Base-by-base conservation (phyloP, 116 monocot species). In the Zostera marina region DNA sequence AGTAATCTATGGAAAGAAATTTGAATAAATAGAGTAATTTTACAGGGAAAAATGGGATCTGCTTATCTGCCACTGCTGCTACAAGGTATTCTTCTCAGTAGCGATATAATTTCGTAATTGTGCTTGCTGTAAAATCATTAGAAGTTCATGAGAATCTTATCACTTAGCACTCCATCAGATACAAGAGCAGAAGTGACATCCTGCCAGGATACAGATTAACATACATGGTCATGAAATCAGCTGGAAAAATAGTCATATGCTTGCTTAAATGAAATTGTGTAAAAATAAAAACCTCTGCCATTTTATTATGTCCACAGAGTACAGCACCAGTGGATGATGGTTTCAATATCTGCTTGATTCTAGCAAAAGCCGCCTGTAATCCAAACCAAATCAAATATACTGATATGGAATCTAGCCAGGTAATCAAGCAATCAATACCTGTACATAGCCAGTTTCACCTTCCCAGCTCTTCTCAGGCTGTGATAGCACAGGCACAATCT, bases 281-380 rank as follows among this genome's bases (percentile, higher is more conserved):
- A 20, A 59, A 60, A 59, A 20, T 56, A 74, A 58, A 58, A 38
- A 90, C 98, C 90, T 98, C 90, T 66, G 74, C 55, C 98, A 86
- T 86, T 61, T 81, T 76, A 59, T 83, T 98, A 44, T 98, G 81
- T 42, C 98, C 90, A 67, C 90, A 89, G 2, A 98, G 78, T 39
- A 98, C 89, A 19, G 78, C 90, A 56, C 83, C 98, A 24, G 90
- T 83, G n/a, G 76, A 89, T 53, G 63, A 78, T 58, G 83, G 74
- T 58, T 85, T 71, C 23, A 66, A 41, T 42, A 85, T 70, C 60
- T 88, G 71, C 54, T 98, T 86, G 25, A 63, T 66, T 69, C 65
- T 80, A n/a, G 68, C 60, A 72, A 89, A 98, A 32, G 70, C 90
- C 53, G 68, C 67, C 98, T 89, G 70, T 41, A 73, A 70, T 53